Percentiles rank a stretch among this genome's conserved stretches.
Evolutionary conservation across 2,329 filamentous ascomycete species (phyloP).

Genomic region (Ascochyta viciae-villosae): DNA sequence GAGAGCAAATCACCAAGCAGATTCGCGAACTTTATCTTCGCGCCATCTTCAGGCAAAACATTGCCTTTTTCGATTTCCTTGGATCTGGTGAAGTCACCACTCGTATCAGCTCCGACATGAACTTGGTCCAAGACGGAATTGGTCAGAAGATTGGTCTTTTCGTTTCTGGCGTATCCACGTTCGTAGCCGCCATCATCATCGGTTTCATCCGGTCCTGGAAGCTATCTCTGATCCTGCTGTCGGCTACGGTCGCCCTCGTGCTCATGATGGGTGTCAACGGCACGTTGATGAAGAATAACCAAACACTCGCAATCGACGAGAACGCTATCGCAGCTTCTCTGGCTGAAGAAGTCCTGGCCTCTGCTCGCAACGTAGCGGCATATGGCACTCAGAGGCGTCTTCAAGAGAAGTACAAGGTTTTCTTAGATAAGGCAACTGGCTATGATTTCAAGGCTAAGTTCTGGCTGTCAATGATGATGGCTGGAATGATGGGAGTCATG

Average conservation of each 20-base stretch:
- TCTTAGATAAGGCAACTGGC: slow-evolving; percentile 74
- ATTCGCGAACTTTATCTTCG: slow-evolving; percentile 70
- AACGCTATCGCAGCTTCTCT: slow-evolving; percentile 87
- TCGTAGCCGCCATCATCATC: slow-evolving; percentile 89
- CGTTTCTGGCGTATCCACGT: slow-evolving; percentile 54
- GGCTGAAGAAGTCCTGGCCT: slow-evolving; percentile 93
- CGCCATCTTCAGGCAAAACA: slow-evolving; percentile 52
- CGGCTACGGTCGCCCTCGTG: slow-evolving; percentile 80
- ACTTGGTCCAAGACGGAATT: slow-evolving; percentile 91
- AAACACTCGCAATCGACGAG: slow-evolving; percentile 71
- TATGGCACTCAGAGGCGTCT: slow-evolving; percentile 94
- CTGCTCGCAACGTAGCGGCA: slow-evolving; percentile 87
- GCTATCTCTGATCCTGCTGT: slow-evolving; percentile 84
- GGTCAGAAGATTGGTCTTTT: slow-evolving; percentile 49
- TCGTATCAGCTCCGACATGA: slow-evolving; percentile 93
- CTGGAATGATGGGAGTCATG: slow-evolving; percentile 80
- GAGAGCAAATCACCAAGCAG: slow-evolving; percentile 56
- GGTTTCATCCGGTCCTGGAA: slow-evolving; percentile 94
- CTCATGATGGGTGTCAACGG: slow-evolving; percentile 74
- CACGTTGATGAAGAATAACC: slow-evolving; percentile 83
- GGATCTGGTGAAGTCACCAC: slow-evolving; percentile 96
- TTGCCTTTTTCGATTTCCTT: slow-evolving; percentile 73
- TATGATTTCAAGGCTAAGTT: slow-evolving; percentile 80
- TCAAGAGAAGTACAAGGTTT: slow-evolving; percentile 81
- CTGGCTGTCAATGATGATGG: slow-evolving; percentile 78